Conservation (phyloP, 164 flowering plant genomes). For the Sedum album region DNA sequence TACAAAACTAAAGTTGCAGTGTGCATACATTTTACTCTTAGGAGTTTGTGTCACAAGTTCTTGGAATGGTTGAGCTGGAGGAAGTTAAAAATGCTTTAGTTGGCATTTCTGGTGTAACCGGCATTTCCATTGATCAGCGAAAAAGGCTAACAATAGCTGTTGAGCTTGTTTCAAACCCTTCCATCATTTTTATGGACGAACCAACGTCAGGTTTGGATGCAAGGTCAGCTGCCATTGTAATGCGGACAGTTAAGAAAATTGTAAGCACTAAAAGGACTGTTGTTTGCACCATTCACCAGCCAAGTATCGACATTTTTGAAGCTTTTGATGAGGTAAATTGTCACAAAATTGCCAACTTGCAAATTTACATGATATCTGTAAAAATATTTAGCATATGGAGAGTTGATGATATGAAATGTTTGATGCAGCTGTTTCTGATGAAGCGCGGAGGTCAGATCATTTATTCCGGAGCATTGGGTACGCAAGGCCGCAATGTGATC, state of each 20-base stretch:
- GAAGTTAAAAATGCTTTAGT: constrained; percentile 30
- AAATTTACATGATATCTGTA: too few species aligned
- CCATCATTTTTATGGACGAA: constrained; percentile 44
- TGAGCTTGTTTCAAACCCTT: constrained; percentile 46
- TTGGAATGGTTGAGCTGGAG: constrained; percentile 36
- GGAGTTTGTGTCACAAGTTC: constrained; percentile 33
- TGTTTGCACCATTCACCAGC: constrained; percentile 48
- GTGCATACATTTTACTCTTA: constrained; percentile 1
- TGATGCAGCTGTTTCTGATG: constrained; percentile 29
- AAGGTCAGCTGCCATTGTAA: constrained; percentile 39
- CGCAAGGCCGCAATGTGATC: constrained; percentile 24
- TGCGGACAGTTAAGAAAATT: constrained; percentile 34
- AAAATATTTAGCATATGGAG: neutral
- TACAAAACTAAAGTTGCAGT: neutral
- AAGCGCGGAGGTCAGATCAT: too few species aligned
- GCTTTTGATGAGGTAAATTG: constrained; percentile 45
- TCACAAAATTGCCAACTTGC: neutral
- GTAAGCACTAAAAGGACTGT: constrained; percentile 29
- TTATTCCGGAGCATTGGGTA: constrained; percentile 26
- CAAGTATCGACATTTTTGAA: constrained; percentile 47
- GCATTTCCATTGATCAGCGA: constrained; percentile 36
- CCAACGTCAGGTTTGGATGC: constrained; percentile 44
- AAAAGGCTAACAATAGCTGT: constrained; percentile 45
- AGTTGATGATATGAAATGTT: neutral
- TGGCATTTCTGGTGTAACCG: constrained; percentile 30